These are phyloP conservation scores for Penicillium fuscoglaucum DNA, from an alignment of 2,329 filamentous ascomycete species.

Conservation along the genomic window DNA sequence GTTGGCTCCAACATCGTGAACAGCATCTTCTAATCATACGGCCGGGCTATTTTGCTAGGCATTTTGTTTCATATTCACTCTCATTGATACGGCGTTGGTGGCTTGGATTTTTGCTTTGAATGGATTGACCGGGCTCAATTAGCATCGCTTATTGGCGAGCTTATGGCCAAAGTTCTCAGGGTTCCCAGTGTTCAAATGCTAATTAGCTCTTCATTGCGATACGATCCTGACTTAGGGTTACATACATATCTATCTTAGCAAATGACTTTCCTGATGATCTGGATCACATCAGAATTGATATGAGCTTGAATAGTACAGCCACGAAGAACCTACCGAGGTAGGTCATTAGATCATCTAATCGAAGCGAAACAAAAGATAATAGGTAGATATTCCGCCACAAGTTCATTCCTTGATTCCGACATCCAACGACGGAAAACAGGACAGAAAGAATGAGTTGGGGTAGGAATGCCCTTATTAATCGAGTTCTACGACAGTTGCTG, in stretches of 20 bases:
- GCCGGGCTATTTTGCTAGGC: slow-evolving; percentile 1
- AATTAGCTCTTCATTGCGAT: not conserved
- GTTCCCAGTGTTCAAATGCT: not conserved
- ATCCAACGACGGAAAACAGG: too few species aligned
- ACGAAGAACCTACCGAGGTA: too few species aligned
- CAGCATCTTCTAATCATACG: slow-evolving; percentile 69
- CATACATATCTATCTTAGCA: not conserved
- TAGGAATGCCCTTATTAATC: too few species aligned
- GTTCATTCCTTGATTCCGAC: too few species aligned
- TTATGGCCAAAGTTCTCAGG: not conserved
- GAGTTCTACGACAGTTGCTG: too few species aligned
- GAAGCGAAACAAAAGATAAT: too few species aligned
- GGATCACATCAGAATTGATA: too few species aligned
- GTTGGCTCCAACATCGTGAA: slow-evolving; percentile 89
- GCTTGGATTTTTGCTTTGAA: slow-evolving; percentile 19
- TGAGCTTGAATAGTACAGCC: too few species aligned
- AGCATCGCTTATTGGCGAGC: not conserved
- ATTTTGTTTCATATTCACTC: slow-evolving; percentile 13
- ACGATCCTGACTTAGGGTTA: not conserved
- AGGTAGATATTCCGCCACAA: too few species aligned
- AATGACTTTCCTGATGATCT: too few species aligned
- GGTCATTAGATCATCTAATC: too few species aligned
- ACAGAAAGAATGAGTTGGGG: too few species aligned
- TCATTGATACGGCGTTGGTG: slow-evolving; percentile 39
- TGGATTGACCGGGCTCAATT: not conserved